Evolutionary conservation across 2,329 filamentous ascomycete species (phyloP).

Genomic region (Fusarium setosum): DNA sequence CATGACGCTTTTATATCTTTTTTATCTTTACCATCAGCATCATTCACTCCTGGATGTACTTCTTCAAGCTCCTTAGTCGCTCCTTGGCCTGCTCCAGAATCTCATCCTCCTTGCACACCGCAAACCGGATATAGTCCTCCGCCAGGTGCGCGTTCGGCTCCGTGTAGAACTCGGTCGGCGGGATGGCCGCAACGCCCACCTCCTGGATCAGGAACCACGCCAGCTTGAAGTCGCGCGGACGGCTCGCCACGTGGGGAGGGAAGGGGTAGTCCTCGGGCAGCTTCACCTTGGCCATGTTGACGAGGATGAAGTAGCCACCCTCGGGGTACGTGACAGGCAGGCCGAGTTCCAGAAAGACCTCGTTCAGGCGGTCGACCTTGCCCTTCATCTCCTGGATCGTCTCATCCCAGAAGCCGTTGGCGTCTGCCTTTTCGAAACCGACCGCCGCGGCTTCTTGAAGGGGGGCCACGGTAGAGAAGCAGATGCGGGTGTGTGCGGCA

Average conservation of each 20-base stretch:
- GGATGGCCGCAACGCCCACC: conserved; percentile 93
- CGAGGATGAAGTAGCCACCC: conserved; percentile 96
- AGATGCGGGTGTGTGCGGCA: conserved; percentile 94
- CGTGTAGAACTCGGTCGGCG: conserved; percentile 97
- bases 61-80: conserved; percentile 77
- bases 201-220: conserved; percentile 98
- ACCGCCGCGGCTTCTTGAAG: conserved; percentile 95
- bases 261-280: conserved; percentile 88
- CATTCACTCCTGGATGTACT: conserved; percentile 65
- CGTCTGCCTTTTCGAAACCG: conserved; percentile 91
- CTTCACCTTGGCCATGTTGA: conserved; percentile 90
- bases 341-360: conserved; percentile 79
- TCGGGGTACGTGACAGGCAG: conserved; percentile 92
- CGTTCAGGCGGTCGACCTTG: conserved; percentile 89
- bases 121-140: conserved; percentile 94
- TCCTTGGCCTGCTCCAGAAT: conserved; percentile 85
- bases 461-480: conserved; percentile 92
- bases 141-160: conserved; percentile 84
- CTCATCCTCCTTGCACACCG: conserved; percentile 94
- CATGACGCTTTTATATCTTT: conserved; percentile 2
- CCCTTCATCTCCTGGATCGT: conserved; percentile 87
- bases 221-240: conserved; percentile 93
- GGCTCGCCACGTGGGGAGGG: conserved; percentile 85
- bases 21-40: neutral
- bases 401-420: conserved; percentile 86